Base-by-base conservation (phyloP, 371 early-diverging fungal species). In the Mucor irregularis region DNA sequence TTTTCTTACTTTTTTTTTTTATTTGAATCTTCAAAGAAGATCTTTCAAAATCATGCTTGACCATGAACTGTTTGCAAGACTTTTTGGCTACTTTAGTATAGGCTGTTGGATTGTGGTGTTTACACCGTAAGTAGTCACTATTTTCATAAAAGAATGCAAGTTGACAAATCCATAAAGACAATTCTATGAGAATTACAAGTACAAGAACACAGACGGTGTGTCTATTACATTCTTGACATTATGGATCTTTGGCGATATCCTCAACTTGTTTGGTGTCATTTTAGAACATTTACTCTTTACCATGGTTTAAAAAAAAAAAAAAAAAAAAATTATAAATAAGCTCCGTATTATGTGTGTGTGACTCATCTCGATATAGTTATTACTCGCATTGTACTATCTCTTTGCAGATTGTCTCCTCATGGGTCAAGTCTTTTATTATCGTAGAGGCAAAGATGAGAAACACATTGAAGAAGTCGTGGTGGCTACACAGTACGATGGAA, bases 171-270 rank as follows among this genome's bases (percentile, higher is more conserved):
- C n/a, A n/a, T n/a, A 2, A 38, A 88, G 88, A 50, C 88, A 88
- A 74, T 64, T 86, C 19, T 80, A 74, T 48, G 73, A 76, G 58
- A 91, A 90, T 62, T 89, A 79, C 56, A 69, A 63, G 46, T 63
- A 72, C 10, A 74, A 84, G 53, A 81, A 80, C 24, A 80, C 86
- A 22, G 82, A 86, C 43, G 86, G 85, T 19, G 73, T 95, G 28
- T 86, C 89, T 17, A 46, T 88, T 19, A 56, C 64, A 0, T 92
- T 93, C 53, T 61, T 94, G 2, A 61, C 79, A 22, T 77, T 88
- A 37, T 95, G 95, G 95, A 74, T 92, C 11, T 69, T 84, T 2
- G 95, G 94, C 10, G 95, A 95, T 62, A 66, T 90, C 25, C 71
- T 86, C 65, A 93, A 93, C 69, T 68, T 93, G 45, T 59, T 86